Percentiles rank a stretch among this genome's conserved stretches.
These are phyloP conservation scores for Acacia crassicarpa DNA, from an alignment of 306 rosid genomes.

Conservation along the genomic window DNA sequence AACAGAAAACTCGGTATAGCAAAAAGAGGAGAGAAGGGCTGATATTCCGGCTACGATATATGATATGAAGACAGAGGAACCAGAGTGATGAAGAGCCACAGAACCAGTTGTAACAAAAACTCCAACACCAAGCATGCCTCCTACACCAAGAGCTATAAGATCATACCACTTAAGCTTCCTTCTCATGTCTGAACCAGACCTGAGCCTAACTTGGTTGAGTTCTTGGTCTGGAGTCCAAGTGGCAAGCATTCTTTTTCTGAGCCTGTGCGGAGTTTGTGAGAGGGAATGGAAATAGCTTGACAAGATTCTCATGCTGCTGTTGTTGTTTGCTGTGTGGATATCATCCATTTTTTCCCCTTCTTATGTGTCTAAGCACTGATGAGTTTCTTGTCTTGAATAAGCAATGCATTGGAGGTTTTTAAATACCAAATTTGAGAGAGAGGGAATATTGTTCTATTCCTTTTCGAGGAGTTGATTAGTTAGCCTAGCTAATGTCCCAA, in stretches of 20 bases:
- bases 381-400: constrained; percentile 41
- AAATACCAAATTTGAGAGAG: constrained; percentile 47
- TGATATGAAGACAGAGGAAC: constrained; percentile 84
- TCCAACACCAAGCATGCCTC: constrained; percentile 98
- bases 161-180: constrained; percentile 87
- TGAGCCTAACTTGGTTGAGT: constrained; percentile 79
- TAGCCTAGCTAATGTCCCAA: constrained; percentile 32
- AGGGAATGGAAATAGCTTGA: constrained; percentile 66
- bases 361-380: constrained; percentile 6
- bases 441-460: constrained; percentile 38
- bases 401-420: constrained; percentile 45
- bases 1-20: constrained; percentile 91
- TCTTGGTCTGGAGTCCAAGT: constrained; percentile 94
- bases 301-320: constrained; percentile 38
- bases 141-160: constrained; percentile 79
- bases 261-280: constrained; percentile 80
- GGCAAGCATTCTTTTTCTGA: constrained; percentile 82
- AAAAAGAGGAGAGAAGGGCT: constrained; percentile 86
- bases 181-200: constrained; percentile 94
- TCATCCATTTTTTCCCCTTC: constrained; percentile 36
- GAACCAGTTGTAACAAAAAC: constrained; percentile 91
- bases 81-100: constrained; percentile 62
- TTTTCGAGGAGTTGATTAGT: constrained; percentile 28
- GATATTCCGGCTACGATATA: constrained; percentile 85
- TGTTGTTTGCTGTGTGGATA: constrained; percentile 24